These are phyloP conservation scores for slime mould (Dictyostelium discoideum) DNA, from an alignment of 78 protist genomes.

Conservation along the genomic window DNA sequence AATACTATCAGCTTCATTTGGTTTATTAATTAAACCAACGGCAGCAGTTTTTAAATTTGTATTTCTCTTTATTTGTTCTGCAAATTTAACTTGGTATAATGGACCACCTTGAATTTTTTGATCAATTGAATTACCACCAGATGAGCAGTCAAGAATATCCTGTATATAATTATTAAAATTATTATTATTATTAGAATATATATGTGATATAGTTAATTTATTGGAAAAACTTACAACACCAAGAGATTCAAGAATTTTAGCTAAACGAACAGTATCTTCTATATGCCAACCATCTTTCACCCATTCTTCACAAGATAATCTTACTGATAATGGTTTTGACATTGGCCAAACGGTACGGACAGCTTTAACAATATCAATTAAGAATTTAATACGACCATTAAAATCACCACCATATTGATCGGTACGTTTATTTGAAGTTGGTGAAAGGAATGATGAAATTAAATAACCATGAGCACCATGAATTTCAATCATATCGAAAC, in stretches of 20 bases:
- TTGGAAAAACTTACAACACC: slow-evolving; percentile 18
- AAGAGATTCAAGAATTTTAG: background rate
- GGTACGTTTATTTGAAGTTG: slow-evolving; percentile 85
- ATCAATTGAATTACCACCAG: slow-evolving; percentile 33
- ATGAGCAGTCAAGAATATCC: slow-evolving; percentile 43
- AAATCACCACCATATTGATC: slow-evolving; percentile 94
- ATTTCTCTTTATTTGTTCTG: background rate
- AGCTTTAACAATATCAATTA: slow-evolving; percentile 54
- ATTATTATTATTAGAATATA: too few relatives aligned
- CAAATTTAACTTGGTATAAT: slow-evolving; percentile 26
- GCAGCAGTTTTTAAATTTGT: background rate
- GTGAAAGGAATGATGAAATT: slow-evolving; percentile 82
- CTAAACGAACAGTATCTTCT: slow-evolving; percentile 22
- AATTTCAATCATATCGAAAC: slow-evolving; percentile 94
- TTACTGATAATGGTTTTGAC: background rate
- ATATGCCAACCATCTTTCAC: slow-evolving; percentile 38
- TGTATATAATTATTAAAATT: background rate
- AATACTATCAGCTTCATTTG: background rate
- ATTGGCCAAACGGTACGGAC: slow-evolving; percentile 49
- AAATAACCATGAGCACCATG: slow-evolving; percentile 96
- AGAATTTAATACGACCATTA: slow-evolving; percentile 84
- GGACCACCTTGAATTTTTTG: slow-evolving; percentile 13
- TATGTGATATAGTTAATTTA: too few relatives aligned
- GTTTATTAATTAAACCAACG: slow-evolving; percentile 39
- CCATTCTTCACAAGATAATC: slow-evolving; percentile 58